phyloP scores from a whole-genome alignment of 73 alveolate species.

The Halteria grandinella region DNA sequence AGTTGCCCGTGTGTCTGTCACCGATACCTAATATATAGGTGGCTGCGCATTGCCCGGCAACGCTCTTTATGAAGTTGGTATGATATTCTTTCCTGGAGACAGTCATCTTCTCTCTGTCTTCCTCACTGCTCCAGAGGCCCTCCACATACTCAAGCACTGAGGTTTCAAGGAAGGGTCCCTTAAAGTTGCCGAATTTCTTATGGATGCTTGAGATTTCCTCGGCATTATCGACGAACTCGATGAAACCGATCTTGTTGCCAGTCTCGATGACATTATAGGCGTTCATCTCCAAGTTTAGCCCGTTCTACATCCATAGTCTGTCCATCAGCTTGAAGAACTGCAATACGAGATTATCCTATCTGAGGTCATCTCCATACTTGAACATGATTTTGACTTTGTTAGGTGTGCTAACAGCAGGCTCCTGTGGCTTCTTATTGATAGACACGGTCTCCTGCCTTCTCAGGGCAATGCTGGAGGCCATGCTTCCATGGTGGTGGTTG shows the following conservation, averaged over 20 bases:
- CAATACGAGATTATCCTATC: slow-evolving; percentile 93
- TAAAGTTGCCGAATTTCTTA: slow-evolving; percentile 17
- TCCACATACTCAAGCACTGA: slow-evolving; percentile 61
- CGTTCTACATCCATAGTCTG: slow-evolving; percentile 93
- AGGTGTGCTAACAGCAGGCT: too few relatives aligned
- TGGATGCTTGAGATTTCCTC: slow-evolving; percentile 54
- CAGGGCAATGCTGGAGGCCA: too few relatives aligned
- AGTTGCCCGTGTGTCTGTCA: slow-evolving; percentile 97
- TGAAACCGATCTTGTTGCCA: slow-evolving; percentile 93
- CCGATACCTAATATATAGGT: slow-evolving; percentile 95
- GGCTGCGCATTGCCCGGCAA: slow-evolving; percentile 97
- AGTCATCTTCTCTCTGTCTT: slow-evolving; percentile 41
- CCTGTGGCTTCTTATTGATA: too few relatives aligned
- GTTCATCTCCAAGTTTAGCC: slow-evolving; percentile 90
- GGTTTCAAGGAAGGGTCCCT: slow-evolving; percentile 71
- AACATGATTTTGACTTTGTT: too few relatives aligned
- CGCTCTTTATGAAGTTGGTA: slow-evolving; percentile 83
- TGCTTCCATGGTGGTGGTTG: too few relatives aligned
- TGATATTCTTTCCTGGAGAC: slow-evolving; percentile 62
- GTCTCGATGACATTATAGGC: slow-evolving; percentile 93
- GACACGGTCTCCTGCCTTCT: slow-evolving; percentile 10
- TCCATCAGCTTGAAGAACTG: slow-evolving; percentile 94
- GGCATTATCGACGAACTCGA: slow-evolving; percentile 91
- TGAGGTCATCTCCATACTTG: slow-evolving; percentile 97
- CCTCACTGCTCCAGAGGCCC: background rate